Evolutionary conservation across 2,329 filamentous ascomycete genomes (phyloP), one percentile per base, ranked within the genome.

Genomic region (Reticulascus tulasneorum): DNA sequence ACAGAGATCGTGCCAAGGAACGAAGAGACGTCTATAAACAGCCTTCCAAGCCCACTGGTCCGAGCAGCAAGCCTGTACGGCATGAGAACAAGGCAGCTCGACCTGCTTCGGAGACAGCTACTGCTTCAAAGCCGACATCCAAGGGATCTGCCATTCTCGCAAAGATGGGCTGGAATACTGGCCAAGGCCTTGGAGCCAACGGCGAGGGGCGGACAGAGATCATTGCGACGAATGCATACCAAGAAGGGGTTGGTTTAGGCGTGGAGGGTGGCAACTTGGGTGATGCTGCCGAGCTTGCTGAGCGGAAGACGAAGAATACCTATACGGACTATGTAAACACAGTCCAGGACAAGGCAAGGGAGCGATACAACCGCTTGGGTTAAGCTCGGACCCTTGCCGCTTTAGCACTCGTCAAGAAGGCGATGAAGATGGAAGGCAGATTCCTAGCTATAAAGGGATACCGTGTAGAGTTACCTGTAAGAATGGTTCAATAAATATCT

Each of bases 161-260:
- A 24, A 86, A 86, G 64, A 84, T 85, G 77, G 83, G 83, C 18
- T 86, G 82, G 82, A 77, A 65, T 16, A 66, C 71, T 1, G 82
- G 83, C 8, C 68, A 73, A 38, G 82, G 83, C 0, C 64, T 86
- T 5, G 83, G 83, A 3, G 78, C 74, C 1, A 70, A 74, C 29
- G 78, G 77, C 6, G 70, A 71, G 6, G 83, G 83, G 0, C 69
- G 76, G 27, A 83, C 75, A 0, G 74, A 81, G 33, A 78, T 77
- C 5, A 76, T 86, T 35, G 70, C 73, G 20, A 79, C 79, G 10
- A 72, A 76, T 34, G 71, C 79, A 8, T 87, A 86, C 54, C 69
- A 75, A 15, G 74, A 79, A 12, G 82, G 83, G 13, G 82, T 84
- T 2, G 83, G 83, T 2, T 61, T 87, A 12, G 83, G 83, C 1